Conservation (phyloP, 1,284 basidiomycete genomes). For the Pholiota adiposa region DNA sequence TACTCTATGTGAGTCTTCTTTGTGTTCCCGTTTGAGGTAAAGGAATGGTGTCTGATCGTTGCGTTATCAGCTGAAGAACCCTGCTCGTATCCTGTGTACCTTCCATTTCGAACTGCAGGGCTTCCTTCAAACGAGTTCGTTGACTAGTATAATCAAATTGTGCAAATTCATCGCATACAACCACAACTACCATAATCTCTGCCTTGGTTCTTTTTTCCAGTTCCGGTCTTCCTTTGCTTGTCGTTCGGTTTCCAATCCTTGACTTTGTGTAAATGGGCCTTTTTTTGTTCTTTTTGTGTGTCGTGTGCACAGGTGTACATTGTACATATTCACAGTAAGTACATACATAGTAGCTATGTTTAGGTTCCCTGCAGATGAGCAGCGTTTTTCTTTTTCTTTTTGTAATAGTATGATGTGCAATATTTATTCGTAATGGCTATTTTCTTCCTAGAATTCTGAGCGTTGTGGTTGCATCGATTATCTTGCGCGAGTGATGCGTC, state of each 20-base stretch:
- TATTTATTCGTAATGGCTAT: slow-evolving; percentile 6
- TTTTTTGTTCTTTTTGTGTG: background rate
- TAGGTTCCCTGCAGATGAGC: slow-evolving; percentile 3
- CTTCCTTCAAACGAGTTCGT: too few species aligned
- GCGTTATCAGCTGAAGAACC: slow-evolving; percentile 5
- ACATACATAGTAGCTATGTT: too few species aligned
- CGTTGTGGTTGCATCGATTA: too few species aligned
- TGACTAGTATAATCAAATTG: slow-evolving; percentile 9
- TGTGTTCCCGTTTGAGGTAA: background rate
- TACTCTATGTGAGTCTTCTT: slow-evolving; percentile 18
- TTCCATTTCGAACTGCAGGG: slow-evolving; percentile 8
- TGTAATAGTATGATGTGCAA: slow-evolving; percentile 9
- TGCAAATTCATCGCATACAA: too few species aligned
- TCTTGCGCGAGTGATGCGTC: too few species aligned
- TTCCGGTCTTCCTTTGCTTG: background rate
- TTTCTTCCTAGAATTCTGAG: too few species aligned
- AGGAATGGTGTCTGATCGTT: too few species aligned
- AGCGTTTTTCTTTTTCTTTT: too few species aligned
- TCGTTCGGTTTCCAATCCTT: too few species aligned
- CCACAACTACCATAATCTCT: too few species aligned
- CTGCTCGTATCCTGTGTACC: slow-evolving; percentile 8
- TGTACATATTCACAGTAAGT: too few species aligned
- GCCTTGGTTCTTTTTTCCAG: background rate
- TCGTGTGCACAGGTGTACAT: slow-evolving; percentile 19
- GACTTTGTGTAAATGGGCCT: background rate